Percentiles rank a stretch among this genome's conserved stretches.
These are phyloP conservation scores for Fistulifera pelliculosa DNA, from an alignment of 108 stramenopile genomes.

Conservation along the genomic window DNA sequence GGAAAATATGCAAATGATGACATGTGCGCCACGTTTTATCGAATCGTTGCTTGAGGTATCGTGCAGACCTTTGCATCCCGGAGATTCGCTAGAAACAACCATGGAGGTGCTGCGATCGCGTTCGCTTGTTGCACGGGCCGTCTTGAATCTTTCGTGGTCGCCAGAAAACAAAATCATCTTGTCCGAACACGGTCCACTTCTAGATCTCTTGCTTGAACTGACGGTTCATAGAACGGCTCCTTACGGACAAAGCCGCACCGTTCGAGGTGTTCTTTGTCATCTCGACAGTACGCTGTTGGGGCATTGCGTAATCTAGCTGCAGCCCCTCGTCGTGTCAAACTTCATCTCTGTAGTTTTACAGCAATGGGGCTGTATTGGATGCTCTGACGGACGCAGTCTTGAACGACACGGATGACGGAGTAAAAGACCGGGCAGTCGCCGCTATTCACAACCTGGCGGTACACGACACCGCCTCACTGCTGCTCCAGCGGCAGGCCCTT, in stretches of 20 bases:
- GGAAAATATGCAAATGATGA: constrained; percentile 64
- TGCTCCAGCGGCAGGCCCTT: constrained; percentile 29
- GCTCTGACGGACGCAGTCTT: constrained; percentile 27
- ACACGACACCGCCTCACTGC: constrained; percentile 33
- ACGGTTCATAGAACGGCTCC: constrained; percentile 27
- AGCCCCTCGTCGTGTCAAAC: constrained; percentile 38
- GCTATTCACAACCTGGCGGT: constrained; percentile 44
- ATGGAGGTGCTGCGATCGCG: constrained; percentile 41
- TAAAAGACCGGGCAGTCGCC: constrained; percentile 30
- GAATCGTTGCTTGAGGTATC: constrained; percentile 26
- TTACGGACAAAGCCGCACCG: constrained; percentile 20
- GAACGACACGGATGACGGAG: constrained; percentile 31
- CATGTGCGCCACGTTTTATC: constrained; percentile 33
- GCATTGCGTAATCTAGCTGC: constrained; percentile 51
- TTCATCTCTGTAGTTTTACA: constrained; percentile 23
- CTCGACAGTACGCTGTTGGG: constrained; percentile 35
- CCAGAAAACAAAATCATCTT: constrained; percentile 43
- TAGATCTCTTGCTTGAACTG: constrained; percentile 23
- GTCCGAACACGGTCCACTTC: constrained; percentile 22
- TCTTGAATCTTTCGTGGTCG: constrained; percentile 52
- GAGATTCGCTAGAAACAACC: constrained; percentile 25
- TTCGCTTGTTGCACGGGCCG: constrained; percentile 37
- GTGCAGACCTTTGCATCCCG: constrained; percentile 13
- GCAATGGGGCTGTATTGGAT: constrained; percentile 39
- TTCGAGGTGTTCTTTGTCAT: constrained; percentile 32